These are phyloP conservation scores for Endotrypanum monterogeii DNA, from an alignment of 208 protist species.

Conservation along the genomic window DNA sequence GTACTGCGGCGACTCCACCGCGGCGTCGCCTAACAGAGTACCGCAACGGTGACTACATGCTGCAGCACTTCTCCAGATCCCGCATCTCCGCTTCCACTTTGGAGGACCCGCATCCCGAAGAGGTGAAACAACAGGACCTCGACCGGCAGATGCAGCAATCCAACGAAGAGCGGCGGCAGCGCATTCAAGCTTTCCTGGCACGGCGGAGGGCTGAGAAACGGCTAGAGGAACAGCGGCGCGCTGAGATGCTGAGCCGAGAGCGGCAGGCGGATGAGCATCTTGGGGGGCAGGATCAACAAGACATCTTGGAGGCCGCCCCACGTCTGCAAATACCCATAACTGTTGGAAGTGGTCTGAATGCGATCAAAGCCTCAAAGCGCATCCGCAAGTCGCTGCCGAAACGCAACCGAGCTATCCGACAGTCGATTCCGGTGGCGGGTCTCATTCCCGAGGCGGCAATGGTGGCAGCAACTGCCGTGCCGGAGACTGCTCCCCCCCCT, in stretches of 20 bases:
- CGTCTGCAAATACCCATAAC: not conserved
- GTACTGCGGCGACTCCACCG: not conserved
- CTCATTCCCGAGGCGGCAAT: slow-evolving; percentile 10
- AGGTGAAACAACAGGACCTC: slow-evolving; percentile 11
- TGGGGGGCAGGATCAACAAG: slow-evolving; percentile 16
- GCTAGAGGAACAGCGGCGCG: slow-evolving; percentile 30
- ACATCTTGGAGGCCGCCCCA: slow-evolving; percentile 4
- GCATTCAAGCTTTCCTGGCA: slow-evolving; percentile 65
- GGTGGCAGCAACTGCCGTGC: not conserved
- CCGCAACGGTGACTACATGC: slow-evolving; percentile 13
- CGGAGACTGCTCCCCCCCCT: not conserved
- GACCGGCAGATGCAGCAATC: slow-evolving; percentile 32
- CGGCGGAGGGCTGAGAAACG: slow-evolving; percentile 53
- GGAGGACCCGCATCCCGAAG: slow-evolving; percentile 11
- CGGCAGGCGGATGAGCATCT: slow-evolving; percentile 7
- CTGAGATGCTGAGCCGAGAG: slow-evolving; percentile 15
- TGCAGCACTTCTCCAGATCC: slow-evolving; percentile 7
- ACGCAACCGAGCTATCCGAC: slow-evolving; percentile 11
- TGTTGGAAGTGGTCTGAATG: slow-evolving; percentile 32
- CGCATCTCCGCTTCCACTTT: slow-evolving; percentile 5
- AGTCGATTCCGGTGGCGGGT: slow-evolving; percentile 10
- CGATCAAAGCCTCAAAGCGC: slow-evolving; percentile 30
- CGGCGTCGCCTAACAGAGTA: slow-evolving; percentile 37
- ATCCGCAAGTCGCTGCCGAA: slow-evolving; percentile 5
- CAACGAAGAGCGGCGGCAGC: slow-evolving; percentile 67